Evolutionary conservation across 2,329 filamentous ascomycete genomes (phyloP).

Genomic region (Penicillium concentricum): DNA sequence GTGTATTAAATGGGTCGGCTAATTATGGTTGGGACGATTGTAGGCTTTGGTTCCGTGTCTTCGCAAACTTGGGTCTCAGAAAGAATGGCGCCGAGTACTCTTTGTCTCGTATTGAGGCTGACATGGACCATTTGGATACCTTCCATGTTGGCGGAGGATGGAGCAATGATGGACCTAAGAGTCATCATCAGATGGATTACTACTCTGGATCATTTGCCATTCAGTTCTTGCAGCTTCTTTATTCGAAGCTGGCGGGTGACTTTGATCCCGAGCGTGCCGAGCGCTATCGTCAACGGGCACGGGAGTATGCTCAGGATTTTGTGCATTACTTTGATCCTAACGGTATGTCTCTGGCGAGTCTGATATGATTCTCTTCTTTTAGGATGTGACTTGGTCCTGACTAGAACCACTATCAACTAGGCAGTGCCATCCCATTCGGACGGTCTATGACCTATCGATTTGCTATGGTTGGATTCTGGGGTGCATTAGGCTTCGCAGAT

Average conservation of each 20-base stretch:
- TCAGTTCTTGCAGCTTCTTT: constrained; percentile 74
- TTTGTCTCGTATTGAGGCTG: constrained; percentile 66
- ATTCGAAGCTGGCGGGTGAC: constrained; percentile 68
- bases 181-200: constrained; percentile 81
- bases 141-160: constrained; percentile 81
- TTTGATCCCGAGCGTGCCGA: constrained; percentile 63
- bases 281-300: constrained; percentile 68
- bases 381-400: background rate
- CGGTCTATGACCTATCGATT: constrained; percentile 79
- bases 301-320: constrained; percentile 66
- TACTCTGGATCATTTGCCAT: constrained; percentile 82
- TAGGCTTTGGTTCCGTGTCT: constrained; percentile 80
- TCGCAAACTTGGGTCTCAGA: constrained; percentile 75
- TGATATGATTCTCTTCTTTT: background rate
- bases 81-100: constrained; percentile 72
- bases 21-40: constrained; percentile 37
- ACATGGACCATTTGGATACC: constrained; percentile 75
- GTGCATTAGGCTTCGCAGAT: constrained; percentile 71
- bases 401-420: constrained; percentile 17
- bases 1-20: background rate
- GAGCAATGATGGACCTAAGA: constrained; percentile 77
- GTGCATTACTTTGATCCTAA: constrained; percentile 73
- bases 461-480: constrained; percentile 83
- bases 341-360: constrained; percentile 37
- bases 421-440: constrained; percentile 72